Evolutionary conservation across 345 rosid species (phyloP).

Genomic region (Bretschneidera sinensis): DNA sequence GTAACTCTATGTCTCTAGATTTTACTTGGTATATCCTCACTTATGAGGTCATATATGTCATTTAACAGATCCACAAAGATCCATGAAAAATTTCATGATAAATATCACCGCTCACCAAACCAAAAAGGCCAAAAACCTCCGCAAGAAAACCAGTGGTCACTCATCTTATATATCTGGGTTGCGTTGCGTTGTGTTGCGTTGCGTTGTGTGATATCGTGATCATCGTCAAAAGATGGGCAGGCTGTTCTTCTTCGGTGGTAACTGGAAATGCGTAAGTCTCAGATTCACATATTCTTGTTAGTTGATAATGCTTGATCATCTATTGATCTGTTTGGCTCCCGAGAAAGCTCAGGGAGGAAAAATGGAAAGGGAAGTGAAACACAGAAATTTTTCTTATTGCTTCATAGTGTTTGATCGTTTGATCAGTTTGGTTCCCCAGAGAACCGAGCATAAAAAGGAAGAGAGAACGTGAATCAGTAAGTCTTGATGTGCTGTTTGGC

Average conservation of each 20-base stretch:
- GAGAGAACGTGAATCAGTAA: no score
- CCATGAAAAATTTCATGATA: no score
- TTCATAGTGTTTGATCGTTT: background rate
- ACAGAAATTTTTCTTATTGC: background rate
- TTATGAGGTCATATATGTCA: background rate
- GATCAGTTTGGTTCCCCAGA: conserved; percentile 15
- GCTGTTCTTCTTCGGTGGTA: conserved; percentile 90
- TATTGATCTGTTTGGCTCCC: conserved; percentile 8
- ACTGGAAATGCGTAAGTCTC: conserved; percentile 93
- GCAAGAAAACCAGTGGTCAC: background rate
- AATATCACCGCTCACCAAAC: no score
- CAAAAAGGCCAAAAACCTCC: background rate
- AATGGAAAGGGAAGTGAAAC: background rate
- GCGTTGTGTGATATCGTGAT: conserved; percentile 12
- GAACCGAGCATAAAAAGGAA: conserved; percentile 9
- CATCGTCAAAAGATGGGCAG: conserved; percentile 53
- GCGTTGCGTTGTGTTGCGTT: background rate
- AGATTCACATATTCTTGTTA: background rate
- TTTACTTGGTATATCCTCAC: background rate
- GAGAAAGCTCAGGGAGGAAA: background rate
- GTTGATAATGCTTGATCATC: background rate
- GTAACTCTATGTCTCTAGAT: background rate
- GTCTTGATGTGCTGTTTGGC: no score
- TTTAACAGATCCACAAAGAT: background rate
- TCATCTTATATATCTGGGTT: background rate